A percentile compares a stretch with the other conserved stretches of the same genome.
These are phyloP conservation scores for Ensete ventricosum DNA, from an alignment of 176 grass and related monocot species.

Conservation along the genomic window DNA sequence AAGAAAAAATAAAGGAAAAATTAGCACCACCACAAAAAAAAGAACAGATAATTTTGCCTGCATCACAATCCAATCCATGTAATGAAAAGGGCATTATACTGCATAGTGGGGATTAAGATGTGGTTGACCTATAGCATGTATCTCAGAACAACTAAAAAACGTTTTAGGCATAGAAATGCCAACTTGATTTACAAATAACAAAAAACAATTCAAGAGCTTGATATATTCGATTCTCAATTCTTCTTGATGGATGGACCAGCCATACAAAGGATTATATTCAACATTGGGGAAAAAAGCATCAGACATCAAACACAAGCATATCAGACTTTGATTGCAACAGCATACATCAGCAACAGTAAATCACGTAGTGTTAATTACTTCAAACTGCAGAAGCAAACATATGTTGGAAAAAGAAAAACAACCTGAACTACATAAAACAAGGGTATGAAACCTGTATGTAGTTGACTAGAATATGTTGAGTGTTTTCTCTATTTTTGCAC, in stretches of 20 bases:
- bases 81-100: background rate
- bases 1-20: background rate
- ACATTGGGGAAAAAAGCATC: background rate
- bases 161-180: background rate
- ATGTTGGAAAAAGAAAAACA: too few relatives aligned
- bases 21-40: background rate
- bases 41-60: background rate
- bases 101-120: background rate
- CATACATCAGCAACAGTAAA: too few relatives aligned
- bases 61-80: background rate
- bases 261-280: background rate
- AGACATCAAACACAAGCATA: too few relatives aligned
- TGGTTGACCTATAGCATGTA: background rate
- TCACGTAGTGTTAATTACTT: too few relatives aligned
- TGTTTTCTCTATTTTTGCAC: too few relatives aligned
- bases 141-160: background rate
- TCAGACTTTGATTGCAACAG: too few relatives aligned
- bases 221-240: background rate
- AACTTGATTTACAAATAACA: background rate
- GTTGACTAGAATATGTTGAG: too few relatives aligned
- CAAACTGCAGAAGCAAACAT: too few relatives aligned
- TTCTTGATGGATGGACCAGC: background rate
- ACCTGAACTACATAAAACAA: too few relatives aligned
- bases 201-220: background rate
- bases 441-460: too few relatives aligned